These are phyloP conservation scores for Talaromyces sp. DNA, from an alignment of 2,329 filamentous ascomycete genomes.

Conservation along the genomic window DNA sequence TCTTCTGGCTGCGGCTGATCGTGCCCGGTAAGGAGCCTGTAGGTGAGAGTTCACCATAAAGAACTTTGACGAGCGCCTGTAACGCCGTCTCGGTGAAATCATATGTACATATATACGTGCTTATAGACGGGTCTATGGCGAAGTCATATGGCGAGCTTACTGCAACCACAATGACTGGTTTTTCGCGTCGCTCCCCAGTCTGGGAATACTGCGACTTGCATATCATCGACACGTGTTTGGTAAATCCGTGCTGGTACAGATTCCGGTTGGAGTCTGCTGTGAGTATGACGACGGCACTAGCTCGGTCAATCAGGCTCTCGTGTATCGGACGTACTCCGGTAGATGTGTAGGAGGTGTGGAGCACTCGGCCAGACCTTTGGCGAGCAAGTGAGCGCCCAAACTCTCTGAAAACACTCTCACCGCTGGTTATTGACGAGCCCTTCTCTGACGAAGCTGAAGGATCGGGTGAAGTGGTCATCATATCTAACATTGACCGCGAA, in stretches of 20 bases:
- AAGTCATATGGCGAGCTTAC: conserved; percentile 97
- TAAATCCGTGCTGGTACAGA: conserved; percentile 88
- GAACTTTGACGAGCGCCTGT: conserved; percentile 73
- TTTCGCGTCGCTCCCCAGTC: conserved; percentile 54
- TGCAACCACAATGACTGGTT: conserved; percentile 84
- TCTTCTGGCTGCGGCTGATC: conserved; percentile 80
- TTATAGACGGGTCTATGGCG: conserved; percentile 83
- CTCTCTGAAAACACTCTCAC: conserved; percentile 88
- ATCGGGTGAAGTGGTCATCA: conserved; percentile 47
- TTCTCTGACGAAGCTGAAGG: conserved; percentile 53
- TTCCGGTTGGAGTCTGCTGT: conserved; percentile 94
- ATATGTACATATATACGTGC: conserved; percentile 91
- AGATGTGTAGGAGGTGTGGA: conserved; percentile 93
- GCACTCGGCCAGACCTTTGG: conserved; percentile 76
- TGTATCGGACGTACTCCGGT: conserved; percentile 90
- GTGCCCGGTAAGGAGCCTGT: conserved; percentile 63
- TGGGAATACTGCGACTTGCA: conserved; percentile 53
- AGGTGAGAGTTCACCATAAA: conserved; percentile 70
- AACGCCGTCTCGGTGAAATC: conserved; percentile 94
- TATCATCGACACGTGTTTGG: conserved; percentile 94
- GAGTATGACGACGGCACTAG: conserved; percentile 82
- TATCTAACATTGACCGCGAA: conserved; percentile 63
- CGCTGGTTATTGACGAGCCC: conserved; percentile 72
- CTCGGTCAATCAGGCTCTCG: conserved; percentile 85
- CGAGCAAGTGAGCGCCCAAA: conserved; percentile 83